These are phyloP conservation scores for Lentinus polychrous DNA, from an alignment of 1,284 basidiomycete genomes.

Conservation along the genomic window DNA sequence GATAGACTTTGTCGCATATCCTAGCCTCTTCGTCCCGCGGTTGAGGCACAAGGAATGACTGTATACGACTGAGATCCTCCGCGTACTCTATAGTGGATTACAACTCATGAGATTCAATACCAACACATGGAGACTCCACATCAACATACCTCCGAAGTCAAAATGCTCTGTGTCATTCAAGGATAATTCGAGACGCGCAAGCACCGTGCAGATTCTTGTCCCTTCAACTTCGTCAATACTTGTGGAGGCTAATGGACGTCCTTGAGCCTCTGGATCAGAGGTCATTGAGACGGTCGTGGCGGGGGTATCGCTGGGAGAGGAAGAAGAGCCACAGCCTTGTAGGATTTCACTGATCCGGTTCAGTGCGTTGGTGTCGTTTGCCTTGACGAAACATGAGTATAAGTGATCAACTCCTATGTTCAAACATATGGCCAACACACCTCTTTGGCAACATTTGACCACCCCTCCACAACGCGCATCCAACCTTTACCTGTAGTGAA, in stretches of 20 bases:
- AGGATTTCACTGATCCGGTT: neutral
- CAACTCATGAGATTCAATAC: too few relatives aligned
- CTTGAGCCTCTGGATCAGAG: neutral
- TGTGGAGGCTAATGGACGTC: neutral
- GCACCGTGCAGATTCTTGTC: neutral
- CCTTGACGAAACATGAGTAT: neutral
- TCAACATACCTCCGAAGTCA: too few relatives aligned
- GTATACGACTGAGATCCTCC: neutral
- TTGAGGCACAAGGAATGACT: neutral
- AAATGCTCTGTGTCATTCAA: neutral
- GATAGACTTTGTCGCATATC: neutral
- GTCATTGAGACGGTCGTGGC: neutral
- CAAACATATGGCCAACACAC: neutral
- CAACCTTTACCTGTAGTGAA: neutral
- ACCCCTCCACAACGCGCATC: neutral
- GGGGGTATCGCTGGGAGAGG: neutral
- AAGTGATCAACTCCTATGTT: too few relatives aligned
- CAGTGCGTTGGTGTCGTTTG: neutral
- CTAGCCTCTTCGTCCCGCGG: neutral
- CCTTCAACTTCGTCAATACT: neutral
- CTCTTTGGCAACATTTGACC: slow-evolving; percentile 1
- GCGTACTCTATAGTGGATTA: neutral
- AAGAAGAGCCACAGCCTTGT: neutral
- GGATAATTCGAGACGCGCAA: neutral
- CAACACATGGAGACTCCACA: too few relatives aligned